A percentile compares a stretch with the other conserved stretches of the same genome.
These are phyloP conservation scores for Suillus cothurnatus DNA, from an alignment of 768 basidiomycete species.

Conservation along the genomic window DNA sequence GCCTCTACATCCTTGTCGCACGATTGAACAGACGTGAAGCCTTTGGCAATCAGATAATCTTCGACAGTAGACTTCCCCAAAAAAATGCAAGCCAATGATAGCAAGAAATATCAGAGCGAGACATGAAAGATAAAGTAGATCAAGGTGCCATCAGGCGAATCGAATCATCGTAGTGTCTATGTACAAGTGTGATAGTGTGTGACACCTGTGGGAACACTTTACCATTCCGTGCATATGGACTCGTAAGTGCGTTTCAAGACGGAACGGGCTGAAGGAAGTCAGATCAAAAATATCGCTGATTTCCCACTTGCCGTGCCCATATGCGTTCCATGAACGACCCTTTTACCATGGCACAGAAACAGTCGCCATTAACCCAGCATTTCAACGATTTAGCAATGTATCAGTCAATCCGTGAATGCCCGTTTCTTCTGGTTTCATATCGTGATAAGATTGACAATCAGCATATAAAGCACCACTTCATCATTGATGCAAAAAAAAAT, in stretches of 20 bases:
- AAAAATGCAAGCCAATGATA: constrained; percentile 60
- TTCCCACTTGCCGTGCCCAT: constrained; percentile 29
- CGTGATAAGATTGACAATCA: constrained; percentile 40
- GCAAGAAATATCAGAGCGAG: constrained; percentile 61
- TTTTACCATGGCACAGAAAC: constrained; percentile 32
- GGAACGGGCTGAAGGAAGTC: constrained; percentile 12
- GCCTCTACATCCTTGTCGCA: constrained; percentile 22
- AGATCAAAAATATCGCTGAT: constrained; percentile 33
- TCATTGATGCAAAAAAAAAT: constrained; percentile 12
- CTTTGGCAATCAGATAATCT: constrained; percentile 60
- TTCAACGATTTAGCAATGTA: constrained; percentile 30
- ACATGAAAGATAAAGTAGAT: not conserved
- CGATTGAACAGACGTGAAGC: constrained; percentile 55
- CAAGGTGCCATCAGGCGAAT: not conserved
- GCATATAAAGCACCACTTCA: constrained; percentile 13
- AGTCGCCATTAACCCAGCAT: constrained; percentile 27
- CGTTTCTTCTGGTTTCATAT: constrained; percentile 32
- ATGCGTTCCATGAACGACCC: constrained; percentile 29
- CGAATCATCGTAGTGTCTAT: too few relatives aligned
- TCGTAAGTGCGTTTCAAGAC: too few relatives aligned
- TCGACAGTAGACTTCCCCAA: constrained; percentile 64
- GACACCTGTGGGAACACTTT: too few relatives aligned
- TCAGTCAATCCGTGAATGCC: constrained; percentile 33
- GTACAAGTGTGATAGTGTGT: too few relatives aligned
- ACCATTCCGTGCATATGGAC: too few relatives aligned